Evolutionary conservation across 177 flowering plant genomes (phyloP).

Genomic region (Vitis hybrid): DNA sequence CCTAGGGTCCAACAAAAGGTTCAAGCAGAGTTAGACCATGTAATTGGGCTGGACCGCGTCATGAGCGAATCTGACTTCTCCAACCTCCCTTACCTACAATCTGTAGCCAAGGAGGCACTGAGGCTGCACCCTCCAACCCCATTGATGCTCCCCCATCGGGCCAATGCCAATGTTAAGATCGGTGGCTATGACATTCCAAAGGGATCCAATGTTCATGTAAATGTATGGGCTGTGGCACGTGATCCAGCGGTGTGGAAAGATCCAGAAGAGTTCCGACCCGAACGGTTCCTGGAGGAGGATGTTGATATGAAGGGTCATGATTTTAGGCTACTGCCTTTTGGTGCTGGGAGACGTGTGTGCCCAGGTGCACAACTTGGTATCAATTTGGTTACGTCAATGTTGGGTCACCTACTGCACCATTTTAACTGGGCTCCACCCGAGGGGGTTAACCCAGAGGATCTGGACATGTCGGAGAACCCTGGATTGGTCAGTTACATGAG

Average conservation of each 20-base stretch:
- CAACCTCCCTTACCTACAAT: slow-evolving; percentile 72
- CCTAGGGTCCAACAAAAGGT: slow-evolving; percentile 77
- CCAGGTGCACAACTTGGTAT: slow-evolving; percentile 85
- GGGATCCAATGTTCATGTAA: slow-evolving; percentile 70
- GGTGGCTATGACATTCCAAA: slow-evolving; percentile 85
- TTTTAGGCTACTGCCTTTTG: slow-evolving; percentile 73
- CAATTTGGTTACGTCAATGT: slow-evolving; percentile 72
- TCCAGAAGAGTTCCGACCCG: slow-evolving; percentile 73
- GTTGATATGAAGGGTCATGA: slow-evolving; percentile 89
- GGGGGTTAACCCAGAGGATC: slow-evolving; percentile 58
- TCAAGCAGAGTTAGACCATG: slow-evolving; percentile 78
- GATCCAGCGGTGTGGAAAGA: slow-evolving; percentile 75
- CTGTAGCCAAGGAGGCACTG: slow-evolving; percentile 67
- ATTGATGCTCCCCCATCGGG: slow-evolving; percentile 85
- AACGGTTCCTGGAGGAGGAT: slow-evolving; percentile 75
- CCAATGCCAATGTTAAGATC: slow-evolving; percentile 61
- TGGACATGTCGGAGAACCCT: slow-evolving; percentile 78
- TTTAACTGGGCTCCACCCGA: slow-evolving; percentile 59
- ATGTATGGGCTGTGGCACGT: slow-evolving; percentile 86
- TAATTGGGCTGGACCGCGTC: slow-evolving; percentile 56
- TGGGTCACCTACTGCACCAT: slow-evolving; percentile 80
- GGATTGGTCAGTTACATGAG: slow-evolving; percentile 80
- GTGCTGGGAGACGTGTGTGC: slow-evolving; percentile 87
- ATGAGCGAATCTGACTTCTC: slow-evolving; percentile 72
- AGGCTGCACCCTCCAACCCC: slow-evolving; percentile 87